Evolutionary conservation across 2,329 filamentous ascomycete genomes (phyloP), one percentile per base, ranked within the genome.

Genomic region (Dendryphion nanum): DNA sequence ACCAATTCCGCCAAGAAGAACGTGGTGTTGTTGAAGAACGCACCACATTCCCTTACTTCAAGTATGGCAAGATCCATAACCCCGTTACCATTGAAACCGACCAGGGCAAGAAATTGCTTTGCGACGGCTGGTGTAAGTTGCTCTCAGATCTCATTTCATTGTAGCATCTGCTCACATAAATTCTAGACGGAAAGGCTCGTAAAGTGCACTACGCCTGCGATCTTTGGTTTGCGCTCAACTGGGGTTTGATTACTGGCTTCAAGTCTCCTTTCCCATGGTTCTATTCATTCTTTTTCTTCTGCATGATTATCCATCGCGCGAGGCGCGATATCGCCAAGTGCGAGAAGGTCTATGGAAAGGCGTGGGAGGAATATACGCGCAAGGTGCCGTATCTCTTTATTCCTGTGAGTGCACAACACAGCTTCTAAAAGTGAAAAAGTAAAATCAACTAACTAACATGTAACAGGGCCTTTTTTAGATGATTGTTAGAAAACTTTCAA

Each of bases 21-120:
- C 81, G 84, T 44, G 88, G 88, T 44, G 82, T 82, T 28, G 57
- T 59, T 3, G 53, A 84, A 36, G 73, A 81, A 63, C 85, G 89
- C 55, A 86, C 83, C 54, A 83, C 88, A 3, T 95, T 95, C 72
- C 89, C 90, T 4, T 86, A 91, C 66, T 78, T 95, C n/a, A 89
- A 88, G 6, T 96, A 88, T 84, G 86, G 86, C 65, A 83, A 82
- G 4, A 67, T 95, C 43, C 70, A 87, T 52, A 90, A 95, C 69
- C 89, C 89, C 31, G 82, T 85, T 64, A 82, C 78, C 29, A 90
- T 95, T 63, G 75, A 75, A 42, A 86, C 85, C 7, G 75, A 81
- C 29, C 78, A 82, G 41, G 86, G 85, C 40, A 86, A 89, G 56
- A 82, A 82, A 44, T 82, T 95, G 42, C 74, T 95, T 32, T 81